phyloP scores from a whole-genome alignment of 2,329 filamentous ascomycete genomes.

The Clarireedia homoeocarpa region DNA sequence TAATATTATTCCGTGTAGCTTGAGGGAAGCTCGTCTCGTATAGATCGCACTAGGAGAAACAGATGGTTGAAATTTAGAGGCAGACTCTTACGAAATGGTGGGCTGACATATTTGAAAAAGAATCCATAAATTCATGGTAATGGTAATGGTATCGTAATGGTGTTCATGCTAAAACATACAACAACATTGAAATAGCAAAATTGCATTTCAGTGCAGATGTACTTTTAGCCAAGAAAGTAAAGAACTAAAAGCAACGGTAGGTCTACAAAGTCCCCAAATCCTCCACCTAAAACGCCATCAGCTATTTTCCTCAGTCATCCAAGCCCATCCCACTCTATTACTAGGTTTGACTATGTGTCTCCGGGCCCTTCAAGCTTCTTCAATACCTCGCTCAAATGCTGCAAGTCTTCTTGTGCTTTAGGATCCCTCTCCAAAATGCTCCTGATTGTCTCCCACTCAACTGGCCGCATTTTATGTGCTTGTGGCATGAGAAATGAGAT shows the following conservation, averaged over 20 bases:
- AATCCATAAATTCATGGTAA: background rate
- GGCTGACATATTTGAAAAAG: background rate
- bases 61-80: background rate
- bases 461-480: slow-evolving; percentile 57
- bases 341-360: no score
- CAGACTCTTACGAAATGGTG: background rate
- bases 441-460: slow-evolving; percentile 67
- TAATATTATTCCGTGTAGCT: no score
- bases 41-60: background rate
- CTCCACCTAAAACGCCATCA: background rate
- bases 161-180: background rate
- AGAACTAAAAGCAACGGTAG: background rate
- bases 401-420: slow-evolving; percentile 32
- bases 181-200: background rate
- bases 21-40: no score
- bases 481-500: slow-evolving; percentile 63
- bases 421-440: slow-evolving; percentile 32
- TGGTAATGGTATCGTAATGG: background rate
- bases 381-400: slow-evolving; percentile 46
- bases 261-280: background rate
- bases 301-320: background rate
- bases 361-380: slow-evolving; percentile 29
- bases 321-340: background rate
- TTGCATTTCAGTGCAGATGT: background rate
- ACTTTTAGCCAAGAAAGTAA: slow-evolving; percentile 1